Evolutionary conservation across 2,329 filamentous ascomycete genomes (phyloP).

Genomic region (Fusarium burgessii): DNA sequence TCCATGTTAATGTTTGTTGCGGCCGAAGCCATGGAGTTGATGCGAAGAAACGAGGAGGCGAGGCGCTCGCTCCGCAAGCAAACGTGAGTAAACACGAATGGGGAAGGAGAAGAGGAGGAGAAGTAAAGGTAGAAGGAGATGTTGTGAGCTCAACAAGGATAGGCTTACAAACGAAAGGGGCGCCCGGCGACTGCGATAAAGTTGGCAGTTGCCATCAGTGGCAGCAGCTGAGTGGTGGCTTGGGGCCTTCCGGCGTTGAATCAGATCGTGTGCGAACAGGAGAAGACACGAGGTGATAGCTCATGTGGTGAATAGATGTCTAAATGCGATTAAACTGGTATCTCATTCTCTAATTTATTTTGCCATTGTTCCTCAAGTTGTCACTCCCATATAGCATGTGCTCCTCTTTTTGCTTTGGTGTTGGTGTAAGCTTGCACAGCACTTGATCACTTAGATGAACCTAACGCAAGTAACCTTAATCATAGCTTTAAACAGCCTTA

Average conservation of each 20-base stretch:
- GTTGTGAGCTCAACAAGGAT: not conserved
- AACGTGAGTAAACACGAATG: not conserved
- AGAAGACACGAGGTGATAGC: not conserved
- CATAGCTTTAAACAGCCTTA: not conserved
- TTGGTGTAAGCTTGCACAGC: not conserved
- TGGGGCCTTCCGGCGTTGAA: constrained; percentile 3
- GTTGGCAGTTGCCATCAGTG: constrained; percentile 38
- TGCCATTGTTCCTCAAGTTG: not conserved
- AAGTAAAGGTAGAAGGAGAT: not conserved
- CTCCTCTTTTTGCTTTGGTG: not conserved
- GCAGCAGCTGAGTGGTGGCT: constrained; percentile 24
- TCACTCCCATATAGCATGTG: not conserved
- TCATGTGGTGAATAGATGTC: not conserved
- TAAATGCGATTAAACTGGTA: rapidly evolving
- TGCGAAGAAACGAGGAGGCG: not conserved
- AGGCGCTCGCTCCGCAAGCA: constrained; percentile 1
- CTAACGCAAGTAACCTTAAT: not conserved
- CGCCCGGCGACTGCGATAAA: constrained; percentile 16
- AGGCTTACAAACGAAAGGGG: constrained; percentile 6
- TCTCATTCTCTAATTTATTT: not conserved
- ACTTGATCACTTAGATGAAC: not conserved
- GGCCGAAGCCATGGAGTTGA: not conserved
- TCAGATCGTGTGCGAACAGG: not conserved
- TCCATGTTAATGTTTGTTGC: constrained; percentile 29
- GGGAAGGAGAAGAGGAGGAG: not conserved